Base-by-base conservation (phyloP, 2,329 filamentous ascomycete genomes). In the Calonectria henricotiae region DNA sequence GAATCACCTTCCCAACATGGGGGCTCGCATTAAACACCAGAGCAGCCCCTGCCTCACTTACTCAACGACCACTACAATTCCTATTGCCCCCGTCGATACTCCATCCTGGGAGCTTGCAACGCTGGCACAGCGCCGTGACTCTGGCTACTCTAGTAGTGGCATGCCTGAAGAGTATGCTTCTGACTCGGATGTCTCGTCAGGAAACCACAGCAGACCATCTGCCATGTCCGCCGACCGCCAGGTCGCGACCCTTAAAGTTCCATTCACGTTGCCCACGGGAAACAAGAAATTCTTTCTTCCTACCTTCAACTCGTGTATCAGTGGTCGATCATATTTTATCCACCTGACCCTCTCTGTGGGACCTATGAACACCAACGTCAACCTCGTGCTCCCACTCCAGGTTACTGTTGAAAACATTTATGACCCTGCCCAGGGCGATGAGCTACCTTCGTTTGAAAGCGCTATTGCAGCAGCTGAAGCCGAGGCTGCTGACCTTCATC, bases 261-360 rank as follows among this genome's bases (percentile, higher is more conserved):
- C 88, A 1, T 80, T 90, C 68, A 77, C 79, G 17, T 77, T 90
- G 37, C 86, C 88, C 4, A 78, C 81, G 9, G 77, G 80, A 32
- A 85, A 84, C 79, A 86, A 83, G 75, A 88, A 86, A 77, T 82
- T 85, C 9, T 88, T 89, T 73, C 71, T 90, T 25, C 89, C 89
- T 0, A 87, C 87, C 5, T 90, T 90, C 76, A 87, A 90, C 80
- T 87, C 86, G 9, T 90, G 89, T 81, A 85, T 90, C 77, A 81
- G 84, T 43, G 87, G 87, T 8, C 86, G 89, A 30, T 84, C 85
- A n/a, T 90, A 90, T 78, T 83, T 85, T 5, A 76, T 90, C 35
- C 84, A 85, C 73, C 75, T 90, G 6, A 82, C 80, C 7, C 69
- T 90, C 5, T 82, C 82, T 0, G 81, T 83, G 3, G 85, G 83